Base-by-base conservation (phyloP, 2,329 filamentous ascomycete genomes). In the Phialophora chinensis region DNA sequence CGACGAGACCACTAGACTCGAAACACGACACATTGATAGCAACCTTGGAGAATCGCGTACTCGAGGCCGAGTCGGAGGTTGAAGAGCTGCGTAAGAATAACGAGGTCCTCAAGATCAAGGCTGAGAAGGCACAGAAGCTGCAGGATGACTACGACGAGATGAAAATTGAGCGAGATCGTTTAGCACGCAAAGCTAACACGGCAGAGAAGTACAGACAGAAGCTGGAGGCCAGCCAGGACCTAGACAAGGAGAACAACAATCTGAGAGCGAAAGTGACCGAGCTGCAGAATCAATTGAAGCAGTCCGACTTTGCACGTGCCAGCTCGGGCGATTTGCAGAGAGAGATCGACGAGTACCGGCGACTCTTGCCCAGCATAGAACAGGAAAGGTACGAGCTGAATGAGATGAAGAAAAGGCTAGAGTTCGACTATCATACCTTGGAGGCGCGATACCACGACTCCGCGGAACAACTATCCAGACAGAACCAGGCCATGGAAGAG, bases 11-110 rank as follows among this genome's bases (percentile, higher is more conserved):
- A 79, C 90, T 71, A 82, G 88, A 78, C 4, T 76, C 78, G 38
- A 79, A 92, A 72, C 88, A 90, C 73, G 88, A 91, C 75, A 84
- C 89, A 65, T 81, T 92, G 58, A 93, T 93, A 73, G 87, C 88
- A 47, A 85, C 83, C 27, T 86, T 92, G 71, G 91, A 93, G 75
- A 84, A 85, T 23, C 86, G 91, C 71, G 78, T 89, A 11, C 86
- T 90, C 64, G 81, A 84, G 35, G 72, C 78, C 33, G 78, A 82
- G 65, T 76, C 80, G 63, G 79, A 82, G 66, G 77, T 80, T 6
- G 79, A 81, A 67, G 77, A 78, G 31, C 72, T 83, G 31, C 76
- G 78, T 23, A 82, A 81, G 77, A 77, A 76, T 0, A 75, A 80
- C 27, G 80, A 82, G 65, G 79, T 79, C 4, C 72, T 82, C 65